phyloP scores from a whole-genome alignment of 2,329 filamentous ascomycete species.

The Diaporthe nobilis region DNA sequence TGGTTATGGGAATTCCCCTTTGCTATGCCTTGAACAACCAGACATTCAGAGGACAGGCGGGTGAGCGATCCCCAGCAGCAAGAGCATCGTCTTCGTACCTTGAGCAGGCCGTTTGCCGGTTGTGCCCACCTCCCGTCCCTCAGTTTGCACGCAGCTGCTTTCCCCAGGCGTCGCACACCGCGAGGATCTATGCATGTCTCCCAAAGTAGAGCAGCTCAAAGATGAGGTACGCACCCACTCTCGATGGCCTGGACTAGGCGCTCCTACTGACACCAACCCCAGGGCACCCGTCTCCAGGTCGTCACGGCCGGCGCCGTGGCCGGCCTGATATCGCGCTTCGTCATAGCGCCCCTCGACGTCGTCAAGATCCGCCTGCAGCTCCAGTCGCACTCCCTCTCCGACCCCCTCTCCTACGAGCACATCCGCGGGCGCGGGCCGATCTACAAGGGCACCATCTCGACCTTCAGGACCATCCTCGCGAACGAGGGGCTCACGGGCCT shows the following conservation, averaged over 20 bases:
- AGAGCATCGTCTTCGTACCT: background rate
- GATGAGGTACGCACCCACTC: constrained; percentile 65
- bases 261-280: constrained; percentile 23
- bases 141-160: background rate
- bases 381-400: constrained; percentile 86
- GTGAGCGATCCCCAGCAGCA: constrained; percentile 13
- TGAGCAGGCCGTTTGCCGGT: background rate
- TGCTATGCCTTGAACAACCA: constrained; percentile 7
- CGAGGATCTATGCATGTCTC: constrained; percentile 57
- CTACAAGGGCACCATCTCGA: constrained; percentile 84
- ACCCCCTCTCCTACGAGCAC: constrained; percentile 73
- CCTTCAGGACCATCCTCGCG: constrained; percentile 80
- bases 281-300: constrained; percentile 71
- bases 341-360: constrained; percentile 95
- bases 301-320: constrained; percentile 73
- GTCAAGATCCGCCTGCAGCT: constrained; percentile 98
- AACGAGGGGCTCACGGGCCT: constrained; percentile 88
- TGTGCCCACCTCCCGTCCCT: background rate
- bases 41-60: constrained; percentile 7
- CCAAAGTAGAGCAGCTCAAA: constrained; percentile 64
- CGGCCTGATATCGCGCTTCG: constrained; percentile 92
- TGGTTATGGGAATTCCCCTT: background rate
- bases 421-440: constrained; percentile 60
- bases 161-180: background rate
- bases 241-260: background rate